These are phyloP conservation scores for Saccharomycopsis amapae DNA, from an alignment of 805 yeast species.

Conservation along the genomic window DNA sequence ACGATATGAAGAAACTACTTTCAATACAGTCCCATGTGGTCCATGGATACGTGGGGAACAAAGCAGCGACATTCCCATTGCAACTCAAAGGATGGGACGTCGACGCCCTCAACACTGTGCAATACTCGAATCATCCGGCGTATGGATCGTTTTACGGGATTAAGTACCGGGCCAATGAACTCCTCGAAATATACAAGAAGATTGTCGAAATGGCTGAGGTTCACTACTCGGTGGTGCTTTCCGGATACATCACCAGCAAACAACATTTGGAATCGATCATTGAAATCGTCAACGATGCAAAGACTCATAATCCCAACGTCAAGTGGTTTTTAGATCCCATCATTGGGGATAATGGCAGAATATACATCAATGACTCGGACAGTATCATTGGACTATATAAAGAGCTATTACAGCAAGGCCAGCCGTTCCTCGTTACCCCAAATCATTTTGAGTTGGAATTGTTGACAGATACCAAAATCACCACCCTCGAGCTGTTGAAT, in stretches of 20 bases:
- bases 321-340: slow-evolving; percentile 84
- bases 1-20: slow-evolving; percentile 28
- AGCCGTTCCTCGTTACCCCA: slow-evolving; percentile 53
- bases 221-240: slow-evolving; percentile 56
- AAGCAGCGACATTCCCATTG: slow-evolving; percentile 84
- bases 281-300: slow-evolving; percentile 25
- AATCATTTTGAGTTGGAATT: slow-evolving; percentile 70
- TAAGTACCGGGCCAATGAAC: slow-evolving; percentile 37
- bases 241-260: slow-evolving; percentile 73
- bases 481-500: slow-evolving; percentile 31
- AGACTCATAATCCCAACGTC: slow-evolving; percentile 20
- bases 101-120: slow-evolving; percentile 81
- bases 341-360: slow-evolving; percentile 79
- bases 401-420: slow-evolving; percentile 34
- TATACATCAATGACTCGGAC: slow-evolving; percentile 58
- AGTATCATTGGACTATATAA: slow-evolving; percentile 44
- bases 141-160: slow-evolving; percentile 63
- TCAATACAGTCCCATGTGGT: slow-evolving; percentile 85
- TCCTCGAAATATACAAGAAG: slow-evolving; percentile 49
- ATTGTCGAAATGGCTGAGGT: slow-evolving; percentile 40
- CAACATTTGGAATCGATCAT: slow-evolving; percentile 47
- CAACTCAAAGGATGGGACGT: slow-evolving; percentile 90
- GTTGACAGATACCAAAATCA: slow-evolving; percentile 42
- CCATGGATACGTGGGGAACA: slow-evolving; percentile 93
- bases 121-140: slow-evolving; percentile 89